These are phyloP conservation scores for Sporothrix curviconia DNA, from an alignment of 2,329 filamentous ascomycete genomes.

Conservation along the genomic window DNA sequence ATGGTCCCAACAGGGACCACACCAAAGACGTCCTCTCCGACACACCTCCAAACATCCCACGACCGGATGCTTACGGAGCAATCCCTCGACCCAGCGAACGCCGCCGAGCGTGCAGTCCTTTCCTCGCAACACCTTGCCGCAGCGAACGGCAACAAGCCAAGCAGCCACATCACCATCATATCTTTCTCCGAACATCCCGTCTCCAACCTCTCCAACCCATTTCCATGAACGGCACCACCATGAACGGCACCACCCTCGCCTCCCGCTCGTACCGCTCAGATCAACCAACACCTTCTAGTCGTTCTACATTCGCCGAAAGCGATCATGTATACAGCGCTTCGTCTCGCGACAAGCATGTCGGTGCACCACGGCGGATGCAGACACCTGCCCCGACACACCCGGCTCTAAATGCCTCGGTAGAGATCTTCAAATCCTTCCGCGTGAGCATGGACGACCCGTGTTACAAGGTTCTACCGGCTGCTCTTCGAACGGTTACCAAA, in stretches of 20 bases:
- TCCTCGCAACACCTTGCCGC: slow-evolving; percentile 64
- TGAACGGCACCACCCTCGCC: slow-evolving; percentile 48
- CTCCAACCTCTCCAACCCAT: slow-evolving; percentile 62
- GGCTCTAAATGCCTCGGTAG: slow-evolving; percentile 60
- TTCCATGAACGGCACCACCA: slow-evolving; percentile 42
- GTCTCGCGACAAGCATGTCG: slow-evolving; percentile 32
- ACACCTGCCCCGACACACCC: slow-evolving; percentile 58
- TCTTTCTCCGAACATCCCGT: slow-evolving; percentile 60
- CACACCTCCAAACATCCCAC: slow-evolving; percentile 62
- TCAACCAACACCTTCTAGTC: slow-evolving; percentile 46
- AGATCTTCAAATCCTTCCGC: slow-evolving; percentile 98
- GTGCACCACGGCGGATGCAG: slow-evolving; percentile 51
- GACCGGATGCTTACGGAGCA: slow-evolving; percentile 59
- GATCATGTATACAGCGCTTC: slow-evolving; percentile 35
- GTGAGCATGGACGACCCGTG: slow-evolving; percentile 98
- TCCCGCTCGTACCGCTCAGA: slow-evolving; percentile 56
- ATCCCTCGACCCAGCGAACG: slow-evolving; percentile 61
- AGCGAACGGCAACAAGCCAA: slow-evolving; percentile 57
- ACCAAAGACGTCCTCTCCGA: slow-evolving; percentile 71
- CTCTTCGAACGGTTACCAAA: slow-evolving; percentile 91
- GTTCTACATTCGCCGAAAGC: slow-evolving; percentile 49
- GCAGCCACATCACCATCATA: slow-evolving; percentile 46
- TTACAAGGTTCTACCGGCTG: slow-evolving; percentile 91
- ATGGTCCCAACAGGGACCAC: slow-evolving; percentile 54
- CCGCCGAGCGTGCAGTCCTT: slow-evolving; percentile 59